phyloP scores from a whole-genome alignment of 2,329 filamentous ascomycete genomes.

The Xylariomycetidae sp. region DNA sequence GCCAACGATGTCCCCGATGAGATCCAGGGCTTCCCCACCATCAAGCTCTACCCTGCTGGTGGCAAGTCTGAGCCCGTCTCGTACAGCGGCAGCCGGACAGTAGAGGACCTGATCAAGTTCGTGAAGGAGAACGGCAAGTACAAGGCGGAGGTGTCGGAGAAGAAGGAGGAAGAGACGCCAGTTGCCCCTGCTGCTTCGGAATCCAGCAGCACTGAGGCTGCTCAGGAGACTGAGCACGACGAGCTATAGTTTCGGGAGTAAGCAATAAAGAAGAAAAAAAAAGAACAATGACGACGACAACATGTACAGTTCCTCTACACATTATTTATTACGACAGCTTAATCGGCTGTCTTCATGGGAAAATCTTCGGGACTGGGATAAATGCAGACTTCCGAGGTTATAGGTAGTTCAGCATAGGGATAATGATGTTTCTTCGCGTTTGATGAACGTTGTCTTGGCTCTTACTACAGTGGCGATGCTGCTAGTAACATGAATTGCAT shows the following conservation, averaged over 20 bases:
- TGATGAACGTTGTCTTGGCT: too few relatives aligned
- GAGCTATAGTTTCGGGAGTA: slow-evolving; percentile 60
- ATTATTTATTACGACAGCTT: slow-evolving; percentile 14
- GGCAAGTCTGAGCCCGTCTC: slow-evolving; percentile 79
- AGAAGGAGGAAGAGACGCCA: slow-evolving; percentile 49
- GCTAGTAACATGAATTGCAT: too few relatives aligned
- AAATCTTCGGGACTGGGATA: slow-evolving; percentile 19
- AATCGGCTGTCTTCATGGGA: slow-evolving; percentile 18
- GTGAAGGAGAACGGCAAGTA: slow-evolving; percentile 93
- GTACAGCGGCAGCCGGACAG: slow-evolving; percentile 81
- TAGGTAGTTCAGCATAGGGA: slow-evolving; percentile 23
- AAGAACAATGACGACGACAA: too few relatives aligned
- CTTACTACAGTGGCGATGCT: too few relatives aligned
- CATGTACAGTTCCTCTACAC: slow-evolving; percentile 24
- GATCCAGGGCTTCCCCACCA: slow-evolving; percentile 96
- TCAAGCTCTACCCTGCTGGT: slow-evolving; percentile 94
- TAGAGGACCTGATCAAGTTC: slow-evolving; percentile 90
- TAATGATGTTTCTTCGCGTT: slow-evolving; percentile 20
- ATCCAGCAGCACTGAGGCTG: slow-evolving; percentile 39
- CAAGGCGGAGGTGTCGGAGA: slow-evolving; percentile 63
- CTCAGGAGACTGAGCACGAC: slow-evolving; percentile 55
- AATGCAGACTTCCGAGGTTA: slow-evolving; percentile 22
- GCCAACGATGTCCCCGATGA: slow-evolving; percentile 95
- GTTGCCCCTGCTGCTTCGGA: slow-evolving; percentile 49
- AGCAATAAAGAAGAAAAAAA: slow-evolving; percentile 13